Conservation (phyloP, 177 flowering plant genomes). For the Tripterygium wilfordii region DNA sequence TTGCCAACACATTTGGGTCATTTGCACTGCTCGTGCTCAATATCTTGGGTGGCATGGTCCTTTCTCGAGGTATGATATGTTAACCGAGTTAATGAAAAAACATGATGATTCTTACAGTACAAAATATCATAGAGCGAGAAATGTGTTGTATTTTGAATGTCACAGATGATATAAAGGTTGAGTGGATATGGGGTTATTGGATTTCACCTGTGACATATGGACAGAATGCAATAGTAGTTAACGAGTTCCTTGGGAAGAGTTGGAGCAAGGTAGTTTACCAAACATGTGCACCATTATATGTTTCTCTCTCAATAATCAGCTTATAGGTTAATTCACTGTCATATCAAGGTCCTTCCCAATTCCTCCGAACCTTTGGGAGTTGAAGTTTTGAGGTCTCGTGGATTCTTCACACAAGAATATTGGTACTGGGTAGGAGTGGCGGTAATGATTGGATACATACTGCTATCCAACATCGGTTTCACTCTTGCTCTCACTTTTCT, state of each 20-base stretch:
- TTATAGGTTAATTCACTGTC: not conserved
- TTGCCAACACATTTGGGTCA: constrained; percentile 35
- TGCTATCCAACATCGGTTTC: constrained; percentile 24
- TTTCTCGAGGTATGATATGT: constrained; percentile 29
- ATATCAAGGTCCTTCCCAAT: constrained; percentile 17
- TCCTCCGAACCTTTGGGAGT: constrained; percentile 25
- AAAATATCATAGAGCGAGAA: too few relatives aligned
- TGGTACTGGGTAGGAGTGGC: constrained; percentile 47
- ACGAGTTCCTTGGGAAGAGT: constrained; percentile 42
- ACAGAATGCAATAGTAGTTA: constrained; percentile 37
- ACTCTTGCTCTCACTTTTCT: constrained; percentile 32
- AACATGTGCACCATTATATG: not conserved
- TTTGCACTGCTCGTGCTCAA: constrained; percentile 21
- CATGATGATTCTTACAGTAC: too few relatives aligned
- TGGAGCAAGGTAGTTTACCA: constrained; percentile 34
- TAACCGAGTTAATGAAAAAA: too few relatives aligned
- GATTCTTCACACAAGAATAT: constrained; percentile 22
- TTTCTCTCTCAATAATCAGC: not conserved
- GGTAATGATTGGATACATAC: constrained; percentile 19
- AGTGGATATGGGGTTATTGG: constrained; percentile 69
- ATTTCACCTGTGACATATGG: constrained; percentile 49
- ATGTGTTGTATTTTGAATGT: not conserved
- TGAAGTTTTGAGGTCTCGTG: constrained; percentile 20
- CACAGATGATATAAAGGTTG: constrained; percentile 36
- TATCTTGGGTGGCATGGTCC: constrained; percentile 34